Evolutionary conservation across 805 yeast genomes (phyloP).

Genomic region (Isabelozyma gotoi): DNA sequence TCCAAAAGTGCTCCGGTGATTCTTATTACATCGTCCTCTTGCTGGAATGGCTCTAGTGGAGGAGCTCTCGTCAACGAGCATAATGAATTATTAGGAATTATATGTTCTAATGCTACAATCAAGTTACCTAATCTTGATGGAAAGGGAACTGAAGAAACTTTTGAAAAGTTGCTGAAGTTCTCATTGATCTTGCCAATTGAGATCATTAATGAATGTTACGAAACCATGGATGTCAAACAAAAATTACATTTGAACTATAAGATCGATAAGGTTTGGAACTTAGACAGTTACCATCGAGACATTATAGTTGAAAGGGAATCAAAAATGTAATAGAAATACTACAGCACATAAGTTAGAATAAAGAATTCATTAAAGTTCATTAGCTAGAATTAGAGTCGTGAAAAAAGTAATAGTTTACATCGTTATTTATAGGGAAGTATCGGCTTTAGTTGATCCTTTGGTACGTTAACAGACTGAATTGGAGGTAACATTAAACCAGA

Average conservation of each 20-base stretch:
- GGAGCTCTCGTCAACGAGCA: constrained; percentile 36
- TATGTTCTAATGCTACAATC: constrained; percentile 46
- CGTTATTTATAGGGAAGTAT: background rate
- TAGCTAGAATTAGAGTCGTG: background rate
- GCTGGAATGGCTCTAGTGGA: constrained; percentile 55
- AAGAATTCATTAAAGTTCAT: background rate
- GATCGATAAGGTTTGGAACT: constrained; percentile 21
- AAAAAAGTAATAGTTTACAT: background rate
- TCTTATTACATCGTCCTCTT: constrained; percentile 39
- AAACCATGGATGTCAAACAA: constrained; percentile 2
- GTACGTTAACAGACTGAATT: background rate
- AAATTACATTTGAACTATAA: constrained; percentile 10
- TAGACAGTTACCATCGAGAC: constrained; percentile 22
- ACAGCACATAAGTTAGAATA: no score
- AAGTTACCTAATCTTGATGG: constrained; percentile 14
- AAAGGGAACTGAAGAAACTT: constrained; percentile 6
- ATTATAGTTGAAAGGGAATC: constrained; percentile 10
- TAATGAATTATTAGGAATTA: constrained; percentile 36
- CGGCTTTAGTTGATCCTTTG: background rate
- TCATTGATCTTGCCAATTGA: constrained; percentile 34
- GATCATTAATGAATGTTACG: constrained; percentile 23
- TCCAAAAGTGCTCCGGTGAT: constrained; percentile 10
- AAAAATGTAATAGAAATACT: constrained; percentile 15
- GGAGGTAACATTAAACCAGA: background rate
- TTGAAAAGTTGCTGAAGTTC: constrained; percentile 31